Conservation (phyloP, 176 grass and related monocot species). For the Ensete ventricosum region DNA sequence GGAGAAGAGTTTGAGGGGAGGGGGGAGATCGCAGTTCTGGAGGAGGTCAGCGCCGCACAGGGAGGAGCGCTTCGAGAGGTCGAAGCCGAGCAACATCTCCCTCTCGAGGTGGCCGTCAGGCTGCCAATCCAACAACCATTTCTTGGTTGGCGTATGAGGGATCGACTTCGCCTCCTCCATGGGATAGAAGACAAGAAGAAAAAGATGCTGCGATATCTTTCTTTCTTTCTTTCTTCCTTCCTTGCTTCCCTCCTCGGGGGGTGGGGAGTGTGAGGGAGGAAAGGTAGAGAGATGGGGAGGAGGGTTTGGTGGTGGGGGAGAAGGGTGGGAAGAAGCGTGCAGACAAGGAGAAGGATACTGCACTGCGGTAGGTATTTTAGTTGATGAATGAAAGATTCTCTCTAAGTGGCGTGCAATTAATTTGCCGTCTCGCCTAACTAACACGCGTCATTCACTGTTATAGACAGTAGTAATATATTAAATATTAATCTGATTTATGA, state of each 20-base stretch:
- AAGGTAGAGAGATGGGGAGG: background rate
- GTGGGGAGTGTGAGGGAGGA: background rate
- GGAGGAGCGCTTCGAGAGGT: slow-evolving; percentile 16
- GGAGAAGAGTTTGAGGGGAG: slow-evolving; percentile 75
- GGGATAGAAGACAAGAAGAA: too few relatives aligned
- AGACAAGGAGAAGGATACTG: background rate
- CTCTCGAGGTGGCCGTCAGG: slow-evolving; percentile 29
- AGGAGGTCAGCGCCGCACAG: slow-evolving; percentile 43
- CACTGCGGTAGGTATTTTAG: too few relatives aligned
- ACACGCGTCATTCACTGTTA: too few relatives aligned
- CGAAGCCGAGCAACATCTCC: slow-evolving; percentile 48
- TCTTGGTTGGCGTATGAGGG: slow-evolving; percentile 11
- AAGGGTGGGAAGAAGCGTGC: slow-evolving; percentile 29
- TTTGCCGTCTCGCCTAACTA: too few relatives aligned
- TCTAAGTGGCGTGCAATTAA: background rate
- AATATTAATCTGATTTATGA: too few relatives aligned
- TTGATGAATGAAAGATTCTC: background rate
- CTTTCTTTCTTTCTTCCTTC: background rate
- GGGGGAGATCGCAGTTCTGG: slow-evolving; percentile 90
- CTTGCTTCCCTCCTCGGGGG: background rate
- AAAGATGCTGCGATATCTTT: background rate
- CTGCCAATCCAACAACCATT: slow-evolving; percentile 39
- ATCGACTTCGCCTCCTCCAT: slow-evolving; percentile 29
- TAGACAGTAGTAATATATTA: too few relatives aligned
- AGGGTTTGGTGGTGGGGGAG: slow-evolving; percentile 3